Percentiles rank a stretch among this genome's conserved stretches.
Evolutionary conservation across 495 filamentous ascomycete species (phyloP).

Genomic region (Margaritispora aquatica): DNA sequence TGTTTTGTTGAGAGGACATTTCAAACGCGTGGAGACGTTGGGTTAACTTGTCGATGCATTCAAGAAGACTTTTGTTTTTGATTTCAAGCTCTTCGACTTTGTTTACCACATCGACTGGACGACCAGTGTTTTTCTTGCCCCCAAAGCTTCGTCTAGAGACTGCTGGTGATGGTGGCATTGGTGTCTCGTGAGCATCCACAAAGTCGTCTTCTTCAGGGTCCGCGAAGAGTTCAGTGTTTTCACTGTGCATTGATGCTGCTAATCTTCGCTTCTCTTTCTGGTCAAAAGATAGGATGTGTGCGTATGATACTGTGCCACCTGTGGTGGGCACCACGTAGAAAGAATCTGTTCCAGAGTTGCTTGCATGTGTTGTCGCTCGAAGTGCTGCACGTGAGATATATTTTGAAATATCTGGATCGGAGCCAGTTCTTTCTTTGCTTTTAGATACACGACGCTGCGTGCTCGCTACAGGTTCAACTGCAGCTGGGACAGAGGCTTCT

Average conservation of each 20-base stretch:
- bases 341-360: constrained; percentile 55
- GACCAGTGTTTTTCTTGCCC: constrained; percentile 28
- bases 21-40: constrained; percentile 81
- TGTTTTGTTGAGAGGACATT: constrained; percentile 72
- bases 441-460: constrained; percentile 26
- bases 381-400: constrained; percentile 78
- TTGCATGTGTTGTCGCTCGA: constrained; percentile 47
- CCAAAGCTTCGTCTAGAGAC: constrained; percentile 23
- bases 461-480: constrained; percentile 19
- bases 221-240: constrained; percentile 26
- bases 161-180: constrained; percentile 24
- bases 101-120: constrained; percentile 41
- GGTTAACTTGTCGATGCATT: constrained; percentile 69
- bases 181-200: constrained; percentile 76
- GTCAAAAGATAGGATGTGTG: constrained; percentile 71
- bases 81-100: constrained; percentile 76
- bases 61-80: constrained; percentile 71
- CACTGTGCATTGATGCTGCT: constrained; percentile 31
- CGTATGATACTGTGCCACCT: constrained; percentile 84
- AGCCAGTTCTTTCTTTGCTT: constrained; percentile 35
- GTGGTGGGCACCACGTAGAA: constrained; percentile 94
- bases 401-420: constrained; percentile 68
- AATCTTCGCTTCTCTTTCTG: constrained; percentile 55
- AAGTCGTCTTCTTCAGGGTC: constrained; percentile 66
- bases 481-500: constrained; percentile 29